These are phyloP conservation scores for Malus sylvestris DNA, from an alignment of 306 rosid species.

Conservation along the genomic window DNA sequence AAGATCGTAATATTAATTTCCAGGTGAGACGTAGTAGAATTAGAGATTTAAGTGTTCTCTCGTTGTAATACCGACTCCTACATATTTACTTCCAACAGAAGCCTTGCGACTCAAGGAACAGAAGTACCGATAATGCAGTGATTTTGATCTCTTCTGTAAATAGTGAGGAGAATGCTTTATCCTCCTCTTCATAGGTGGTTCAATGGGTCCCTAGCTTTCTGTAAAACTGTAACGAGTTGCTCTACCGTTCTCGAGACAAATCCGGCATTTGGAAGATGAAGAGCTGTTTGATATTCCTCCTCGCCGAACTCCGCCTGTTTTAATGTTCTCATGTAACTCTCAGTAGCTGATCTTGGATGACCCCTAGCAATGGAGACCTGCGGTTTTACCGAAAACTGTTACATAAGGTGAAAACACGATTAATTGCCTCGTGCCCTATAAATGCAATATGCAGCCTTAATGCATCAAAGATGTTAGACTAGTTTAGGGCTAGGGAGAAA, in stretches of 20 bases:
- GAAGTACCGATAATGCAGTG: neutral
- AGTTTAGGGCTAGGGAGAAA: no score
- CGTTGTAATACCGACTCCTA: neutral
- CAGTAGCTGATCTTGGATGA: constrained; percentile 53
- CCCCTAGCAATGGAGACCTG: constrained; percentile 71
- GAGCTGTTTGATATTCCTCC: constrained; percentile 46
- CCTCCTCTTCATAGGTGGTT: neutral
- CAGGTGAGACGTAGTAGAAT: neutral
- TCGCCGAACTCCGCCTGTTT: constrained; percentile 38
- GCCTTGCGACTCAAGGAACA: neutral
- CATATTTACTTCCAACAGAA: neutral
- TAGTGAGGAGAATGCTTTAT: neutral
- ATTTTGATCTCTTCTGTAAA: neutral
- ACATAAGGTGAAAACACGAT: neutral
- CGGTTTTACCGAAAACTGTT: neutral
- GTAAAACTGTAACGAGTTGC: constrained; percentile 39
- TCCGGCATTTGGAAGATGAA: constrained; percentile 60
- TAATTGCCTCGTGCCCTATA: neutral
- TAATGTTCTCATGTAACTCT: constrained; percentile 44
- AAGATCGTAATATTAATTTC: neutral
- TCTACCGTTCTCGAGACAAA: constrained; percentile 42
- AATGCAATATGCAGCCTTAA: neutral
- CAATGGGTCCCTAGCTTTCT: constrained; percentile 6
- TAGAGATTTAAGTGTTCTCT: neutral
- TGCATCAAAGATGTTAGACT: neutral